Evolutionary conservation across 2,329 filamentous ascomycete genomes (phyloP).

Genomic region (Sclerotinia subarctica): DNA sequence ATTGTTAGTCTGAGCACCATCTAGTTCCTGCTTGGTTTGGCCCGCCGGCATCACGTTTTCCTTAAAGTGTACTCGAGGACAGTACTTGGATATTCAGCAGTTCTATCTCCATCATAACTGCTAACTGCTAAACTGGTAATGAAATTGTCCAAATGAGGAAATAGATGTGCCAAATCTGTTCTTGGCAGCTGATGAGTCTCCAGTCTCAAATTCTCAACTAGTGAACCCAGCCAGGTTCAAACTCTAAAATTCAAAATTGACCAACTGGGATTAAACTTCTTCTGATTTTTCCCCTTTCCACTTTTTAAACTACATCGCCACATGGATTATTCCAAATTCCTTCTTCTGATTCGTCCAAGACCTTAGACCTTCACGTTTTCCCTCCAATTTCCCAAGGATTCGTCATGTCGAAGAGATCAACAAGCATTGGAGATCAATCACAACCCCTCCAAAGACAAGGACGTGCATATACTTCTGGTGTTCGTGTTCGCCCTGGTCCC

Average conservation of each 20-base stretch:
- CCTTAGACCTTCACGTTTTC: not conserved
- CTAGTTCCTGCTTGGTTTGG: not conserved
- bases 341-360: slow-evolving; percentile 8
- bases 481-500: not conserved
- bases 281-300: not conserved
- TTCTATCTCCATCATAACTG: too few relatives aligned
- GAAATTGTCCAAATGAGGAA: slow-evolving; percentile 2
- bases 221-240: not conserved
- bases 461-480: not conserved
- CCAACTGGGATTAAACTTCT: not conserved
- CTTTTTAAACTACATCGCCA: slow-evolving; percentile 2
- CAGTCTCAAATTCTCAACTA: not conserved
- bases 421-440: not conserved
- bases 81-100: too few relatives aligned
- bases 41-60: not conserved
- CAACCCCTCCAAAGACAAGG: slow-evolving; percentile 9
- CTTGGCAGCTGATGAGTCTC: not conserved
- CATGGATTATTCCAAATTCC: not conserved
- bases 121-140: not conserved
- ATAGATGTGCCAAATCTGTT: not conserved
- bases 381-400: not conserved
- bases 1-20: not conserved
- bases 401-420: slow-evolving; percentile 7
- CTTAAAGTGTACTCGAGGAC: not conserved
- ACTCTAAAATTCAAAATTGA: too few relatives aligned